A percentile compares a stretch with the other conserved stretches of the same genome.
Evolutionary conservation across 2,329 filamentous ascomycete genomes (phyloP).

Genomic region (Fusarium sp.): DNA sequence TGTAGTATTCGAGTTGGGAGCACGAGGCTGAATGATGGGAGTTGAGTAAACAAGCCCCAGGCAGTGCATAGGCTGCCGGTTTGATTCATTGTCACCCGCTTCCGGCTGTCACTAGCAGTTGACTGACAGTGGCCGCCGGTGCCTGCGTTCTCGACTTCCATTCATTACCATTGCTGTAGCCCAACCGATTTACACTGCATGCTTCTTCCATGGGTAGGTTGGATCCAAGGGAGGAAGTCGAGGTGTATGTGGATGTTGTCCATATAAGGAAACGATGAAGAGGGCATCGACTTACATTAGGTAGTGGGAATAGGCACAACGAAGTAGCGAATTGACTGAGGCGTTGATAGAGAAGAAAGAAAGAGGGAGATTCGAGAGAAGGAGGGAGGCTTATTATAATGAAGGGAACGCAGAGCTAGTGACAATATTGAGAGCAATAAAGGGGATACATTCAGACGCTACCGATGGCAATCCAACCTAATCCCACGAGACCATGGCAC

Average conservation of each 20-base stretch:
- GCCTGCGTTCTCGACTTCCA: background rate
- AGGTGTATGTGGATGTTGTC: constrained; percentile 1
- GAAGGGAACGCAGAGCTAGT: constrained; percentile 31
- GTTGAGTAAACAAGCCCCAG: background rate
- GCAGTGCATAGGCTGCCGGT: background rate
- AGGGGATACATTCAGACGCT: constrained; percentile 31
- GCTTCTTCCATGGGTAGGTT: background rate
- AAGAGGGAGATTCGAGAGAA: constrained; percentile 13
- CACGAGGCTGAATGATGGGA: background rate
- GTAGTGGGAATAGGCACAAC: constrained; percentile 35
- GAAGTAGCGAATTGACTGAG: constrained; percentile 39
- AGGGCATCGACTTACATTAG: constrained; percentile 37
- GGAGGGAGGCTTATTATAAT: constrained; percentile 43
- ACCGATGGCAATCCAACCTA: constrained; percentile 22
- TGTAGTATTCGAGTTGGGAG: constrained; percentile 6
- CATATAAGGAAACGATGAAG: constrained; percentile 3
- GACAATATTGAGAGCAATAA: constrained; percentile 30
- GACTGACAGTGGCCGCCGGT: constrained; percentile 5
- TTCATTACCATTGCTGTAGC: background rate
- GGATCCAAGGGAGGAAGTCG: background rate
- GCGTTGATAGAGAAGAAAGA: constrained; percentile 38
- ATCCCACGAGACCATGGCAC: constrained; percentile 25
- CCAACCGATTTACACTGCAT: background rate
- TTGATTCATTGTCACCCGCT: constrained; percentile 1
- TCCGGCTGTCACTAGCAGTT: background rate